Evolutionary conservation across 2,329 filamentous ascomycete genomes (phyloP).

Genomic region (Paecilomyces formosus): DNA sequence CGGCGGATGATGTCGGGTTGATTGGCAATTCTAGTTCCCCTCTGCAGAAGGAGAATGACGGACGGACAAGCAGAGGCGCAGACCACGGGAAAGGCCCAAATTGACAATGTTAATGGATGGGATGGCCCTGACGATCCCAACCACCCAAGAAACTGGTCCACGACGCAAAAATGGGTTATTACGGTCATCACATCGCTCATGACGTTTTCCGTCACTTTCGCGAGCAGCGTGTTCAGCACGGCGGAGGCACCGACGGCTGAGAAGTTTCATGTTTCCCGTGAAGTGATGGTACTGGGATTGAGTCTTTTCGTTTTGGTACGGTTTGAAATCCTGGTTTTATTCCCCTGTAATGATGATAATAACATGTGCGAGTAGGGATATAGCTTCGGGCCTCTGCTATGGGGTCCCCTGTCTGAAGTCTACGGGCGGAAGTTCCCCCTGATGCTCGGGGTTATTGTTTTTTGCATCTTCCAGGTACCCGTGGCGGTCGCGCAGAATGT

Average conservation of each 20-base stretch:
- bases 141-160: background rate
- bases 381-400: conserved; percentile 15
- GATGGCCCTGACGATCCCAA: conserved; percentile 1
- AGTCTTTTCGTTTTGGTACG: conserved; percentile 39
- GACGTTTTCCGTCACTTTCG: conserved; percentile 42
- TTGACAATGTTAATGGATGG: background rate
- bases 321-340: background rate
- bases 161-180: conserved; percentile 31
- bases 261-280: conserved; percentile 35
- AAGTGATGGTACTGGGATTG: conserved; percentile 43
- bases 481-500: conserved; percentile 28
- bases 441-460: background rate
- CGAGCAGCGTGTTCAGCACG: conserved; percentile 40
- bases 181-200: conserved; percentile 30
- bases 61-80: background rate
- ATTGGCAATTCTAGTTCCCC: too few species aligned
- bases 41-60: background rate
- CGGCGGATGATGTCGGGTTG: too few species aligned
- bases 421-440: conserved; percentile 3
- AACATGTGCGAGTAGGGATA: conserved; percentile 13
- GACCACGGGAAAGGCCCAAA: background rate
- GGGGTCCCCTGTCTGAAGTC: conserved; percentile 11
- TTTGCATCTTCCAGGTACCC: conserved; percentile 26
- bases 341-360: background rate
- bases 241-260: conserved; percentile 32